phyloP scores from a whole-genome alignment of 1,284 basidiomycete species.

The Cronartium quercuum region DNA sequence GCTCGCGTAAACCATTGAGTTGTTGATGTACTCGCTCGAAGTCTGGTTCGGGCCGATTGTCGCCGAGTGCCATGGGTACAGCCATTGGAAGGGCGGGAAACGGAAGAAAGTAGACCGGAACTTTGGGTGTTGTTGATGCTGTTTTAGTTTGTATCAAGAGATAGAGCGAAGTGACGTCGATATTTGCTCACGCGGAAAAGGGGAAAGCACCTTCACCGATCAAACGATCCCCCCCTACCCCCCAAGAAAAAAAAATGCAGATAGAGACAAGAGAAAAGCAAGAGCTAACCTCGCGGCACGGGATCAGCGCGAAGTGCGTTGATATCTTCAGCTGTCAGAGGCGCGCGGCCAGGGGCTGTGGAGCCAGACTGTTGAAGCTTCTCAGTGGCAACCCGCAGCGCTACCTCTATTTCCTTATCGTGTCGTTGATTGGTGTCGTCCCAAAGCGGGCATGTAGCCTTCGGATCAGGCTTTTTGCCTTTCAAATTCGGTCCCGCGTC shows the following conservation, averaged over 20 bases:
- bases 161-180: no score
- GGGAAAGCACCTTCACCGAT: background rate
- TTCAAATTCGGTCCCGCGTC: background rate
- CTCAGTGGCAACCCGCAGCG: background rate
- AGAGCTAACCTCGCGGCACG: background rate
- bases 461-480: constrained; percentile 6
- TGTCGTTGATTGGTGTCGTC: constrained; percentile 51
- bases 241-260: background rate
- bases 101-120: no score
- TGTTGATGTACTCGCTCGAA: no score
- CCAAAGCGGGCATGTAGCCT: constrained; percentile 61
- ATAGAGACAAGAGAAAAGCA: background rate
- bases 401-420: background rate
- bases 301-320: background rate
- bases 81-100: no score
- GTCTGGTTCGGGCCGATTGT: no score
- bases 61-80: no score
- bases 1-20: no score
- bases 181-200: background rate
- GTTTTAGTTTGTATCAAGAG: no score
- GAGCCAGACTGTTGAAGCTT: background rate
- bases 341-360: background rate
- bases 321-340: background rate
- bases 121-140: no score
- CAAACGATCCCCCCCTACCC: background rate